Evolutionary conservation across 805 yeast genomes (phyloP).

Genomic region (Ogataea philodendri): DNA sequence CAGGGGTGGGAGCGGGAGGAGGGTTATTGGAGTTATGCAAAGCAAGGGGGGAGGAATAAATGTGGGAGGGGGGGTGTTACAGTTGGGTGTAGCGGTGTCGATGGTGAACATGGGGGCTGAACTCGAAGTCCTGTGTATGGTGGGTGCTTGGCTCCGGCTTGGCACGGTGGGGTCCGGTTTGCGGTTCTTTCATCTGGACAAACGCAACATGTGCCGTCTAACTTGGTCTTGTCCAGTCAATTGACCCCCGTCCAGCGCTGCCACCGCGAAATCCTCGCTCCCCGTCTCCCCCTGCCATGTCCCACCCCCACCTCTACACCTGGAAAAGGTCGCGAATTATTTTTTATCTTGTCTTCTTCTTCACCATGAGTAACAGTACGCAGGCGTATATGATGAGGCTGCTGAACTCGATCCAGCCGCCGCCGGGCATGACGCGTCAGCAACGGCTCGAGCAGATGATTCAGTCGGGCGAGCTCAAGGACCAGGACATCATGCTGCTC

Average conservation of each 20-base stretch:
- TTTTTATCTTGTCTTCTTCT: conserved; percentile 3
- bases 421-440: conserved; percentile 35
- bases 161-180: too few species aligned
- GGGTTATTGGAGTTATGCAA: background rate
- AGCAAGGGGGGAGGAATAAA: conserved; percentile 1
- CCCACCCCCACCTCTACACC: background rate
- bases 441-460: conserved; percentile 34
- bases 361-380: conserved; percentile 12
- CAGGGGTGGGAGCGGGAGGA: background rate
- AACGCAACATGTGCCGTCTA: too few species aligned
- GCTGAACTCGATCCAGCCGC: conserved; percentile 32
- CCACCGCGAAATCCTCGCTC: too few species aligned
- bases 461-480: conserved; percentile 31
- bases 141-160: too few species aligned
- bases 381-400: conserved; percentile 31
- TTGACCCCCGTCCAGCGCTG: too few species aligned
- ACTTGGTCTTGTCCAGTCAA: too few species aligned
- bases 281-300: background rate
- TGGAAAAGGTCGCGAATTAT: conserved; percentile 6
- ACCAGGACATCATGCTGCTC: conserved; percentile 31
- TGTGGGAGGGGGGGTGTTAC: too few species aligned
- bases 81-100: too few species aligned
- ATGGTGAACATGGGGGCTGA: too few species aligned
- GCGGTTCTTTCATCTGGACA: too few species aligned
- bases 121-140: too few species aligned